A percentile compares a stretch with the other conserved stretches of the same genome.
These are phyloP conservation scores for Bretziella fagacearum DNA, from an alignment of 2,329 filamentous ascomycete genomes.

Conservation along the genomic window DNA sequence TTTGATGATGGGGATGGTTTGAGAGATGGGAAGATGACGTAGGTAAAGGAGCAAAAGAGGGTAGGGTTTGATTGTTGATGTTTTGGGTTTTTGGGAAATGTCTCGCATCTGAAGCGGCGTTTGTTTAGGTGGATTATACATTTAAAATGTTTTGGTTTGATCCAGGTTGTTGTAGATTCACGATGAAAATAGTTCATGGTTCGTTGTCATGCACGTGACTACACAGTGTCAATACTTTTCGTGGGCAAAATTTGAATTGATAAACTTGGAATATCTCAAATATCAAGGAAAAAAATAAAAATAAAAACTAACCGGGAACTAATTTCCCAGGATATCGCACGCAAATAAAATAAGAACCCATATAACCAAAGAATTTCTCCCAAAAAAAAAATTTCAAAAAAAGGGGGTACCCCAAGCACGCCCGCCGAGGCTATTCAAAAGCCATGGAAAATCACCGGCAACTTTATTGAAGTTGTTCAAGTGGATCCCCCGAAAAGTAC, in stretches of 20 bases:
- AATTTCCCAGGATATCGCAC: background rate
- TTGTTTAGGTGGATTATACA: constrained; percentile 1
- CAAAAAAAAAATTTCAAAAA: background rate
- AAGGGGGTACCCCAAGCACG: background rate
- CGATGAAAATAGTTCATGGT: background rate
- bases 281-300: background rate
- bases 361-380: no score
- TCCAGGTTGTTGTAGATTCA: background rate
- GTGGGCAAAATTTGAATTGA: background rate
- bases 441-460: no score
- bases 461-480: no score
- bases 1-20: constrained; percentile 31
- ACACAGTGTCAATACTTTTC: no score
- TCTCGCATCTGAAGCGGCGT: constrained; percentile 7
- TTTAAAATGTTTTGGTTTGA: background rate
- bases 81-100: constrained; percentile 5
- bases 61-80: background rate
- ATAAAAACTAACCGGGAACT: background rate
- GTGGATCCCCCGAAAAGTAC: background rate
- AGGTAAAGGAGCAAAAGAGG: background rate
- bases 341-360: no score
- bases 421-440: no score
- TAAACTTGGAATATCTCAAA: background rate
- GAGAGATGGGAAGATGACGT: no score
- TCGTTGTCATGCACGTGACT: no score